These are phyloP conservation scores for Cytospora mali DNA, from an alignment of 2,329 filamentous ascomycete species.

Conservation along the genomic window DNA sequence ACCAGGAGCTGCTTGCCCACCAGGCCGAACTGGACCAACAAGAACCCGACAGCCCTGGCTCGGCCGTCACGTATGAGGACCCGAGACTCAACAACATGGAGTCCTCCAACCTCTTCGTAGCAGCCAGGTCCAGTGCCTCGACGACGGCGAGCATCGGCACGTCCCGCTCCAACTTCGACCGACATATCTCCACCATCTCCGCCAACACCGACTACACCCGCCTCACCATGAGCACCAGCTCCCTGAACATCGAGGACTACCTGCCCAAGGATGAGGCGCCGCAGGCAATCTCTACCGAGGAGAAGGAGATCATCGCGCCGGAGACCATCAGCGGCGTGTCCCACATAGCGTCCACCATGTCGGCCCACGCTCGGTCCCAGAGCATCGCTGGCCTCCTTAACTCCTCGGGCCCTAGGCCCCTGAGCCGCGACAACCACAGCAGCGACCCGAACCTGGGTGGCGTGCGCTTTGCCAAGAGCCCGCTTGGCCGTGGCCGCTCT, in stretches of 20 bases:
- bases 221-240: slow-evolving; percentile 56
- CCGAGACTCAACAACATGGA: no score
- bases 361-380: slow-evolving; percentile 22
- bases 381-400: slow-evolving; percentile 22
- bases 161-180: slow-evolving; percentile 50
- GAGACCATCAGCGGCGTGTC: slow-evolving; percentile 32
- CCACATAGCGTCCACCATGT: slow-evolving; percentile 36
- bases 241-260: slow-evolving; percentile 40
- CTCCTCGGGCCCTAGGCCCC: slow-evolving; percentile 18
- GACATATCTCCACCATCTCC: slow-evolving; percentile 56
- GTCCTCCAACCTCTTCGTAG: slow-evolving; percentile 38
- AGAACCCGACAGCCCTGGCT: slow-evolving; percentile 39
- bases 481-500: slow-evolving; percentile 44
- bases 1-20: slow-evolving; percentile 53
- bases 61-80: slow-evolving; percentile 38
- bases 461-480: slow-evolving; percentile 31
- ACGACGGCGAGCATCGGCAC: slow-evolving; percentile 56
- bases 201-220: slow-evolving; percentile 57
- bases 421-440: slow-evolving; percentile 33
- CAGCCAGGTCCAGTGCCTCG: slow-evolving; percentile 56
- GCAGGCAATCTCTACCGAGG: slow-evolving; percentile 23
- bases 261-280: slow-evolving; percentile 29
- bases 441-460: slow-evolving; percentile 36
- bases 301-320: slow-evolving; percentile 29
- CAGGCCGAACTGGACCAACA: slow-evolving; percentile 40